Base-by-base conservation (phyloP, 345 rosid species). In the Syzygium aromaticum region DNA sequence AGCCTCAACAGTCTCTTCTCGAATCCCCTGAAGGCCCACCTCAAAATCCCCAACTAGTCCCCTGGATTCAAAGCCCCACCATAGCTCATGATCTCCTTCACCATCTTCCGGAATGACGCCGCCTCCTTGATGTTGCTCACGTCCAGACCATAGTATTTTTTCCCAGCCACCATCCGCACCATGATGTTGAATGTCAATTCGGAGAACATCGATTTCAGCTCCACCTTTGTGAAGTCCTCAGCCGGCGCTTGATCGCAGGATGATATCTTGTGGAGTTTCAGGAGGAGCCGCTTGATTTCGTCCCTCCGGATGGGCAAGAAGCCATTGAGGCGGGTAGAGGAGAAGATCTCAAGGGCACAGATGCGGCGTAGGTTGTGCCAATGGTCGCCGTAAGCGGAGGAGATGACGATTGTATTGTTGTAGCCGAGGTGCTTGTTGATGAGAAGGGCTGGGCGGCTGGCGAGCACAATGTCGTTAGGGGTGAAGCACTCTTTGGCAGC, bases 341-440 rank as follows among this genome's bases (percentile, higher is more conserved):
- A 92, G 88, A 93, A 92, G 16, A 92, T 85, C n/a, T 92, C 91
- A 4, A 90, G 82, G 23, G 92, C 46, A 12, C 90, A 88, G 40
- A 93, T 86, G 25, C 92, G 91, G 80, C 94, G 89, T 52, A 93
- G 90, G 90, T 82, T 92, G 33, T 94, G 91, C 94, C 92, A 92
- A 61, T 91, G 95, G 33, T 90, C 89, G 9, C 94, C 92, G 15
- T 90, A 92, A 23, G 93, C 56, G 15, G 93, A 84, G 17, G 85
- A 52, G 6, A 51, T 51, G 57, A 91, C 17, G 54, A 89, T 85
- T 43, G 91, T 92, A 88, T 86, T 82, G 88, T 92, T 92, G 88
- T 89, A 93, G 22, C 11, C 52, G 17, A 87, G 38, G 84, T 52
- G 54, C 73, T 88, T 54, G 53, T 73, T 87, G 14, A 53, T 19